Percentiles rank a stretch among this genome's conserved stretches.
phyloP scores from a whole-genome alignment of 257 asterid species.

The Gardenia jasminoides region DNA sequence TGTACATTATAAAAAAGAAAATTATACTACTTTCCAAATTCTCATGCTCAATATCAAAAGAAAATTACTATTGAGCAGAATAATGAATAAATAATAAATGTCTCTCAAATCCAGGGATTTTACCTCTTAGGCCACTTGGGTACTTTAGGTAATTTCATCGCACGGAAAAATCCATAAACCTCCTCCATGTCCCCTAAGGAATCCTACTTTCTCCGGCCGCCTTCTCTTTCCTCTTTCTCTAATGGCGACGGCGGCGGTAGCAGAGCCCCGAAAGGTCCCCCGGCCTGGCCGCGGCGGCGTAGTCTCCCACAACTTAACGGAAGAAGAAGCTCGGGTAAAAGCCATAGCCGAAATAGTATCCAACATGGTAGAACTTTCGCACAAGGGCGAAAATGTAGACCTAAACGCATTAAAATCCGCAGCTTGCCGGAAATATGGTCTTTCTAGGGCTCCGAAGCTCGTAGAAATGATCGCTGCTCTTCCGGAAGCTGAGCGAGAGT shows the following conservation, averaged over 20 bases:
- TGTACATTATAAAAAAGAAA: too few relatives aligned
- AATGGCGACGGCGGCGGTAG: constrained; percentile 64
- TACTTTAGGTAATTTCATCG: too few relatives aligned
- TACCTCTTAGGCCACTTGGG: too few relatives aligned
- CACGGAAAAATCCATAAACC: not conserved
- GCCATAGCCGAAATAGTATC: constrained; percentile 95
- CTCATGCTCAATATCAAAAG: too few relatives aligned
- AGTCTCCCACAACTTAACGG: constrained; percentile 64
- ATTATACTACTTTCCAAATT: too few relatives aligned
- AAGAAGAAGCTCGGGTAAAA: constrained; percentile 91
- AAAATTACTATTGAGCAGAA: too few relatives aligned
- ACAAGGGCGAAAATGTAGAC: constrained; percentile 80
- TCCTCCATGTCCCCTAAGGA: not conserved
- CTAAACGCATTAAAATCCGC: constrained; percentile 87
- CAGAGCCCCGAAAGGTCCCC: constrained; percentile 74
- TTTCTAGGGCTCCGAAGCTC: constrained; percentile 88
- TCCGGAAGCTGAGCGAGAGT: constrained; percentile 87
- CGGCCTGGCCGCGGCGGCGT: constrained; percentile 99
- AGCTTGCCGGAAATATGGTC: constrained; percentile 89
- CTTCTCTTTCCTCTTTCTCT: not conserved
- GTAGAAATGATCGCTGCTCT: constrained; percentile 98
- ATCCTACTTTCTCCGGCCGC: not conserved
- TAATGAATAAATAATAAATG: too few relatives aligned
- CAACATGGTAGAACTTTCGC: constrained; percentile 85
- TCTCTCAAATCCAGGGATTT: too few relatives aligned